Evolutionary conservation across 805 yeast genomes (phyloP).

Genomic region (Blastobotrys terrestris): DNA sequence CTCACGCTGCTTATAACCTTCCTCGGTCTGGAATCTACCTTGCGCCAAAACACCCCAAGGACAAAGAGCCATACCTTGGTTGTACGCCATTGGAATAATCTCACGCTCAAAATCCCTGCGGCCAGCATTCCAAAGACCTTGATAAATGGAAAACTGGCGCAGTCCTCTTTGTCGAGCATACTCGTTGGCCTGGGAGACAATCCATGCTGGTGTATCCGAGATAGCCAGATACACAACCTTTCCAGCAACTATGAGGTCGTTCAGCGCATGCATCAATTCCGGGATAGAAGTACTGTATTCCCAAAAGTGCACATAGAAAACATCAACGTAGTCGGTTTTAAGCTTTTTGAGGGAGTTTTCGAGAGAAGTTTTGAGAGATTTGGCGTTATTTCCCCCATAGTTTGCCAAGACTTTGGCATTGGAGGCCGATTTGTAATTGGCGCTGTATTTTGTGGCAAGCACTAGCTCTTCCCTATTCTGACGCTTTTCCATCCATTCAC

Average conservation of each 20-base stretch:
- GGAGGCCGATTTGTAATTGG: background rate
- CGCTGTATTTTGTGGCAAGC: constrained; percentile 33
- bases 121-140: constrained; percentile 22
- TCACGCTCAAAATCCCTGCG: constrained; percentile 24
- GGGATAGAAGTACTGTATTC: constrained; percentile 22
- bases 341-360: constrained; percentile 7
- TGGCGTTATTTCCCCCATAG: background rate
- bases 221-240: constrained; percentile 23
- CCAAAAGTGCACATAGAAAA: constrained; percentile 24
- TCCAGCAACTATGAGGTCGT: constrained; percentile 14
- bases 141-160: constrained; percentile 22
- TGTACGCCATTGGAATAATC: constrained; percentile 23
- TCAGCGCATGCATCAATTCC: constrained; percentile 19
- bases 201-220: constrained; percentile 25
- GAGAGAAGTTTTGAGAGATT: background rate
- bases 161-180: constrained; percentile 22
- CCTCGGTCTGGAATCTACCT: constrained; percentile 19
- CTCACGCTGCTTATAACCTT: background rate
- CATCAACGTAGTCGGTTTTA: constrained; percentile 23
- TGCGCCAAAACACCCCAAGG: constrained; percentile 25
- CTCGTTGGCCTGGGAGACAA: constrained; percentile 9
- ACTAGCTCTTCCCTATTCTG: constrained; percentile 21
- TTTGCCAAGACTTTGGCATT: background rate
- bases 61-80: constrained; percentile 23
- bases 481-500: constrained; percentile 24